Percentiles rank a stretch among this genome's conserved stretches.
These are phyloP conservation scores for Rachicladosporium sp. DNA, from an alignment of 2,329 filamentous ascomycete genomes.

Conservation along the genomic window DNA sequence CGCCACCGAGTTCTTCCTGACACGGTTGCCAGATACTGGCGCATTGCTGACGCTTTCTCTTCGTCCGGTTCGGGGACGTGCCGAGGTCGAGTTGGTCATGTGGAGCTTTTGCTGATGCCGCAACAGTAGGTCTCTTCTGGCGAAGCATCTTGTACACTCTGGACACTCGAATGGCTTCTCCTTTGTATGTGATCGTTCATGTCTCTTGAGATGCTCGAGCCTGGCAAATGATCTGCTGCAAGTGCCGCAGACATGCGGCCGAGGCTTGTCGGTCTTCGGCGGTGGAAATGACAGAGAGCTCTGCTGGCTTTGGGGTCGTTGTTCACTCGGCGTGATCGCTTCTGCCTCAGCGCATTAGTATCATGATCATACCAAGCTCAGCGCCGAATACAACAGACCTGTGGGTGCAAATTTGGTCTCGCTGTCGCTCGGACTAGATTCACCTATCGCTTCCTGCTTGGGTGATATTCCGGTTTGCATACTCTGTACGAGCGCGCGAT, in stretches of 20 bases:
- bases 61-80: slow-evolving; percentile 67
- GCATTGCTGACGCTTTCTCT: slow-evolving; percentile 75
- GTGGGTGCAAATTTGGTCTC: no score
- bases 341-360: no score
- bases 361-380: no score
- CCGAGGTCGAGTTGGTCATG: slow-evolving; percentile 77
- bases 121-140: slow-evolving; percentile 77
- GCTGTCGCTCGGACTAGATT: no score
- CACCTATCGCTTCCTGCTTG: no score
- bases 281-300: slow-evolving; percentile 47
- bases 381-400: no score
- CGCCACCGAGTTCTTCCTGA: slow-evolving; percentile 85
- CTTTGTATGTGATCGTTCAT: slow-evolving; percentile 96
- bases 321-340: no score
- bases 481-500: no score
- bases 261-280: slow-evolving; percentile 92
- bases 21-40: slow-evolving; percentile 52
- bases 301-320: no score
- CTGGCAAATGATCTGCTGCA: slow-evolving; percentile 88
- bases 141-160: slow-evolving; percentile 89
- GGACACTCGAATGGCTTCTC: slow-evolving; percentile 98
- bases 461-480: no score
- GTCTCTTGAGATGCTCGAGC: slow-evolving; percentile 90
- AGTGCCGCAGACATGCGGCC: slow-evolving; percentile 84
- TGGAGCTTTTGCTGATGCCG: slow-evolving; percentile 98